Evolutionary conservation across 805 yeast species (phyloP).

Genomic region (Dipodascopsis uninucleata): DNA sequence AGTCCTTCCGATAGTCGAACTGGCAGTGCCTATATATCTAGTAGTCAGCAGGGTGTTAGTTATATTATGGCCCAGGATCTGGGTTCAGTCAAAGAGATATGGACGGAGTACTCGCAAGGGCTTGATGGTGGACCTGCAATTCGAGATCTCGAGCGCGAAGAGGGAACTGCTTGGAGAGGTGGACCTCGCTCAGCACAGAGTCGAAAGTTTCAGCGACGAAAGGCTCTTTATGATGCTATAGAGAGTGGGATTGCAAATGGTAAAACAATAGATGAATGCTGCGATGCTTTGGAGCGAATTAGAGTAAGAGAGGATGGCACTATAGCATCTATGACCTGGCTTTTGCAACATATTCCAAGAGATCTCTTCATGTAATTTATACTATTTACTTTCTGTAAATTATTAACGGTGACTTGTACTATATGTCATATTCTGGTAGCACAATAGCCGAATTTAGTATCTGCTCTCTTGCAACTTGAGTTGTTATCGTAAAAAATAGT

Average conservation of each 20-base stretch:
- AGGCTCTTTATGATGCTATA: conserved; percentile 21
- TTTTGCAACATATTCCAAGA: conserved; percentile 20
- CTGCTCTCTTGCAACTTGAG: no score
- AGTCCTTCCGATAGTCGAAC: no score
- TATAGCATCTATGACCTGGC: conserved; percentile 21
- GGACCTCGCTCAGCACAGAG: conserved; percentile 26
- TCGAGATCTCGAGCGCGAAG: conserved; percentile 17
- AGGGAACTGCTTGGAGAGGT: conserved; percentile 27
- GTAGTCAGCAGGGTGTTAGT: no score
- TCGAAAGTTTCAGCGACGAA: conserved; percentile 23
- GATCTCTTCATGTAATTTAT: conserved; percentile 13
- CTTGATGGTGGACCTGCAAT: conserved; percentile 22
- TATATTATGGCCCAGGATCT: conserved; percentile 26
- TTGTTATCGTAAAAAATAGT: no score
- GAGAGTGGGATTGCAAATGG: conserved; percentile 20
- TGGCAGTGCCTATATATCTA: no score
- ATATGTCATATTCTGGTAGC: no score
- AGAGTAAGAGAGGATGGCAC: conserved; percentile 17
- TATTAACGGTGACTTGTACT: no score
- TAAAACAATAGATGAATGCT: conserved; percentile 21
- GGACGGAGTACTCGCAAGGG: conserved; percentile 25
- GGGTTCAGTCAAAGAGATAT: conserved; percentile 20
- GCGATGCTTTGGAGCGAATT: conserved; percentile 20
- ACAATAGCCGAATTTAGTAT: no score
- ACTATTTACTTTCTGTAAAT: no score